Evolutionary conservation across 306 rosid genomes (phyloP).

Genomic region (Medicago truncatula): DNA sequence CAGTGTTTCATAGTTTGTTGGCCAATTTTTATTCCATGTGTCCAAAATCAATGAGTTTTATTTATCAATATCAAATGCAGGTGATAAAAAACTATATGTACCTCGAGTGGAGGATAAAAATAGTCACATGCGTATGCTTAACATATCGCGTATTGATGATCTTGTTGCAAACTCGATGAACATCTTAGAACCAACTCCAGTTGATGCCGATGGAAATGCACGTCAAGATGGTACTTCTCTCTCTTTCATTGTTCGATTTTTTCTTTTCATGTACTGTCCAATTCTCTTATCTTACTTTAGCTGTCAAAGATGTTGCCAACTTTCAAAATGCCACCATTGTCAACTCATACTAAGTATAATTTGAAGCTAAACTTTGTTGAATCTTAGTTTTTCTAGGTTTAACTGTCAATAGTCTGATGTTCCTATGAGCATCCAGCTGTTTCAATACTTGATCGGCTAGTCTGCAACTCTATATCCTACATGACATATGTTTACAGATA

Average conservation of each 20-base stretch:
- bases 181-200: conserved; percentile 84
- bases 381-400: conserved; percentile 18
- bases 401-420: conserved; percentile 13
- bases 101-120: conserved; percentile 97
- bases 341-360: conserved; percentile 6
- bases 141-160: conserved; percentile 76
- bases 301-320: conserved; percentile 14
- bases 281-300: conserved; percentile 7
- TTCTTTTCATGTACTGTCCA: not conserved
- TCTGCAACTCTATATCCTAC: conserved; percentile 26
- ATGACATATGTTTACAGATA: not conserved
- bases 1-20: too few relatives aligned
- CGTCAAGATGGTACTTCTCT: conserved; percentile 79
- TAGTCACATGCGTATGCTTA: conserved; percentile 88
- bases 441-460: not conserved
- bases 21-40: not conserved
- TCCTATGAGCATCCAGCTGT: conserved; percentile 10
- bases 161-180: conserved; percentile 90
- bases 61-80: conserved; percentile 47
- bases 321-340: conserved; percentile 16
- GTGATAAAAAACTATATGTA: conserved; percentile 68
- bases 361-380: conserved; percentile 14
- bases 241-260: not conserved
- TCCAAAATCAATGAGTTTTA: conserved; percentile 24
- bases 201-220: conserved; percentile 79